Evolutionary conservation across 768 basidiomycete genomes (phyloP), one percentile per base, ranked within the genome.

Genomic region (Boletus barrowsii): DNA sequence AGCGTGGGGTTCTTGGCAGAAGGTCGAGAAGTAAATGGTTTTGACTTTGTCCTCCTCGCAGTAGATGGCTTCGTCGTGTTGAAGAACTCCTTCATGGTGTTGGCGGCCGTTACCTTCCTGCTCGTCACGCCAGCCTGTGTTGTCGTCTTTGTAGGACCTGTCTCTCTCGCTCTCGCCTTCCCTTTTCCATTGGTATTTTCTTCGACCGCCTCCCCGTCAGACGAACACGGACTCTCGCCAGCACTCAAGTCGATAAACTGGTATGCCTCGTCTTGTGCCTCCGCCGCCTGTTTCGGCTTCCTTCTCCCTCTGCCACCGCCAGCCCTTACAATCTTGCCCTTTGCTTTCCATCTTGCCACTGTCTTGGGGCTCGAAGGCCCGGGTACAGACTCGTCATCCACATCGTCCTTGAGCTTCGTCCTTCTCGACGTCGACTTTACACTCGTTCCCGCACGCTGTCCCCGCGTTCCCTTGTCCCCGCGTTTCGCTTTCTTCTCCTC

Each of bases 401-500:
- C 15, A 40, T 43, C 30, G 0, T 36, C 51, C 11, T 47, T 59
- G 10, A 7, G 26, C n/a, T 43, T 53, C n/a, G 43, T 41, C 42
- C 20, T 43, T 33, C 42, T 48, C 24, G 47, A 54, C 3, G 54
- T 52, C 9, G 44, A 44, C 24, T 43, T 51, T 22, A 5, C 24
- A 0, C 36, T 45, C 5, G 52, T 43, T 29, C 49, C 51, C 14
- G 17, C 33, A 40, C 44, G 39, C 11, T 40, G 54, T 14, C 59
- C 56, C 37, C 51, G 53, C 15, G 37, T 39, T 9, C 50, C 58
- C 50, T 59, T 74, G 20, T 59, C 59, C 47, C 60, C 60, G 4
- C 52, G 56, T 39, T 63, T 63, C 35, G 53, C 60, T 62, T 79
- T 86, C 55, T 68, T 66, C 51, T 59, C 70, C 72, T 17, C 73